phyloP scores from a whole-genome alignment of 768 basidiomycete genomes.

The Suillus spraguei region DNA sequence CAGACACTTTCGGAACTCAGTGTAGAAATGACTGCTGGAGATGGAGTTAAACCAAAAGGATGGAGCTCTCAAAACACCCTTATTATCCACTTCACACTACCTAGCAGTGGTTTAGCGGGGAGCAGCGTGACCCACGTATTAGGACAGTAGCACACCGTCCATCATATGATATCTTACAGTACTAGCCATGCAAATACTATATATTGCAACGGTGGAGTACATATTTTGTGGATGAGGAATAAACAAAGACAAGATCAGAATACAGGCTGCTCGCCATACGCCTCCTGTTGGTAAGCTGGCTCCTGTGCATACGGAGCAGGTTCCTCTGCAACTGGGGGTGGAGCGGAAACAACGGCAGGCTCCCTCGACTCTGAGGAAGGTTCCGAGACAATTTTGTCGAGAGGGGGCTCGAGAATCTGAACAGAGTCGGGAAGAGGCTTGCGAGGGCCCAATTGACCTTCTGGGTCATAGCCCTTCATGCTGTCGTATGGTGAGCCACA shows the following conservation, averaged over 20 bases:
- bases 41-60: constrained; percentile 18
- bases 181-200: constrained; percentile 1
- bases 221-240: constrained; percentile 7
- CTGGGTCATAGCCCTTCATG: constrained; percentile 97
- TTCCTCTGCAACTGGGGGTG: constrained; percentile 57
- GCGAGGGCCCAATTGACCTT: constrained; percentile 85
- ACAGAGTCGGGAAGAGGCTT: constrained; percentile 97
- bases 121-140: constrained; percentile 43
- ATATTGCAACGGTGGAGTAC: constrained; percentile 1
- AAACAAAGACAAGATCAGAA: constrained; percentile 49
- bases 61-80: constrained; percentile 21
- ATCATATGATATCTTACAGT: background rate
- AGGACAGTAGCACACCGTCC: constrained; percentile 3
- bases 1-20: constrained; percentile 46
- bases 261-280: constrained; percentile 50
- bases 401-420: constrained; percentile 83
- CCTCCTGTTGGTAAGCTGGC: constrained; percentile 43
- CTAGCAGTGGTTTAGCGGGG: constrained; percentile 50
- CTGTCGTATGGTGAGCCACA: constrained; percentile 42
- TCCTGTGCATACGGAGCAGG: constrained; percentile 34
- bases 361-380: constrained; percentile 91
- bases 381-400: constrained; percentile 88
- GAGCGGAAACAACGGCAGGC: constrained; percentile 50
- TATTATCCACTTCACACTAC: constrained; percentile 43
- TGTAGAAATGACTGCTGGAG: constrained; percentile 37